Evolutionary conservation across 2,329 filamentous ascomycete genomes (phyloP).

Genomic region (Neocucurbitaria cava): DNA sequence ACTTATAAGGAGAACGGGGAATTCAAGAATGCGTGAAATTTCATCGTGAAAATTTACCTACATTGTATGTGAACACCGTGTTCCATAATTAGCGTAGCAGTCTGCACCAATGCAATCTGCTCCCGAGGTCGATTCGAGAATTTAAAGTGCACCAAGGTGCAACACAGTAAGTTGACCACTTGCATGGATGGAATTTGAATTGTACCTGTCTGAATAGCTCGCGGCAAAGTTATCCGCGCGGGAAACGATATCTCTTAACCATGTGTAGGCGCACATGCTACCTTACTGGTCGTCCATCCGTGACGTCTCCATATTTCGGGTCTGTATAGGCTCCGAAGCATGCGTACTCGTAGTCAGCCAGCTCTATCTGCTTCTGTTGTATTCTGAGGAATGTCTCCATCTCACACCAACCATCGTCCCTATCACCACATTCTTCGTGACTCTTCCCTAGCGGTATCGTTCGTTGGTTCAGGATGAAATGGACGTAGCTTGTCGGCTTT

Average conservation of each 20-base stretch:
- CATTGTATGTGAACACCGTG: not conserved
- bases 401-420: conserved; percentile 81
- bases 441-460: conserved; percentile 73
- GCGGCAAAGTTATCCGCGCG: no score
- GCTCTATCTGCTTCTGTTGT: conserved; percentile 64
- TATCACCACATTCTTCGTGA: conserved; percentile 68
- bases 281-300: conserved; percentile 57
- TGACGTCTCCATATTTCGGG: conserved; percentile 58
- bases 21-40: no score
- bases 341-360: conserved; percentile 68
- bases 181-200: not conserved
- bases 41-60: not conserved
- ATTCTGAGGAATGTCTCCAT: conserved; percentile 70
- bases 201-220: not conserved
- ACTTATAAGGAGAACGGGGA: no score
- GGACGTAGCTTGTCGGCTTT: conserved; percentile 70
- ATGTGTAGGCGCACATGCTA: not conserved
- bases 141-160: no score
- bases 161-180: not conserved
- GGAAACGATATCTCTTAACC: no score
- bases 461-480: conserved; percentile 77
- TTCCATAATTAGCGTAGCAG: no score
- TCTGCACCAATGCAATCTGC: no score
- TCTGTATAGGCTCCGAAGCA: conserved; percentile 67
- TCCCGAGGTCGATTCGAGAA: no score